These are phyloP conservation scores for Polyplosphaeria fusca DNA, from an alignment of 495 filamentous ascomycete species.

Conservation along the genomic window DNA sequence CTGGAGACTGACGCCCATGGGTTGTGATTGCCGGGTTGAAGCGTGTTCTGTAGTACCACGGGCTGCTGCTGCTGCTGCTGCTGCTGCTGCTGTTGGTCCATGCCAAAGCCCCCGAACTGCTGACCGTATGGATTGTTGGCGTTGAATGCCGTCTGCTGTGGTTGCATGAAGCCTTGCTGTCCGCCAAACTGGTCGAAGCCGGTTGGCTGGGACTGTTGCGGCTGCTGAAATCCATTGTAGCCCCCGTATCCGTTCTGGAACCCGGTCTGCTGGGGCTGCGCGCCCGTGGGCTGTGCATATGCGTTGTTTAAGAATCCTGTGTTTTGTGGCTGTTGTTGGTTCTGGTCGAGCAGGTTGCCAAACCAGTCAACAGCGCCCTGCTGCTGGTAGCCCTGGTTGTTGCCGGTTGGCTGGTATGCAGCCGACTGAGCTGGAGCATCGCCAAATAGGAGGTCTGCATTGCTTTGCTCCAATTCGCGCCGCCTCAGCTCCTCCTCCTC, in stretches of 20 bases:
- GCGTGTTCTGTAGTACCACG: constrained; percentile 54
- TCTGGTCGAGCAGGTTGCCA: constrained; percentile 81
- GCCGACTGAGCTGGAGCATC: constrained; percentile 56
- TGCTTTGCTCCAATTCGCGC: constrained; percentile 85
- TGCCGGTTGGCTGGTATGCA: constrained; percentile 76
- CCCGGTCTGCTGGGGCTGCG: constrained; percentile 48
- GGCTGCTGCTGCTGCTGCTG: constrained; percentile 45
- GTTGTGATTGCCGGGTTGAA: constrained; percentile 79
- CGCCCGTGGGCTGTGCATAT: constrained; percentile 62
- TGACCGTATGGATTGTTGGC: constrained; percentile 68
- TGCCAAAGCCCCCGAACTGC: constrained; percentile 50
- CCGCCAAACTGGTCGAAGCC: constrained; percentile 44
- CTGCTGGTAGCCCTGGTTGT: constrained; percentile 96
- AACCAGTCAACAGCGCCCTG: constrained; percentile 93
- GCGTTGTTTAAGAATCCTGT: constrained; percentile 84
- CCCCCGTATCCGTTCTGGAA: constrained; percentile 55
- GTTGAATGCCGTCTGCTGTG: constrained; percentile 70
- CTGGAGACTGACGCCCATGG: constrained; percentile 59
- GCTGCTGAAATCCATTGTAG: constrained; percentile 51
- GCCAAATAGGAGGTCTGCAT: constrained; percentile 83
- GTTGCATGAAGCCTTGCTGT: constrained; percentile 54
- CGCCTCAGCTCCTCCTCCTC: constrained; percentile 89
- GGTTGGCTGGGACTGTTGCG: constrained; percentile 58
- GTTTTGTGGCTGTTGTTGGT: constrained; percentile 66
- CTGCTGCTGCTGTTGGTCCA: constrained; percentile 54